These are phyloP conservation scores for Coprinopsis sp. DNA, from an alignment of 768 basidiomycete species.

Conservation along the genomic window DNA sequence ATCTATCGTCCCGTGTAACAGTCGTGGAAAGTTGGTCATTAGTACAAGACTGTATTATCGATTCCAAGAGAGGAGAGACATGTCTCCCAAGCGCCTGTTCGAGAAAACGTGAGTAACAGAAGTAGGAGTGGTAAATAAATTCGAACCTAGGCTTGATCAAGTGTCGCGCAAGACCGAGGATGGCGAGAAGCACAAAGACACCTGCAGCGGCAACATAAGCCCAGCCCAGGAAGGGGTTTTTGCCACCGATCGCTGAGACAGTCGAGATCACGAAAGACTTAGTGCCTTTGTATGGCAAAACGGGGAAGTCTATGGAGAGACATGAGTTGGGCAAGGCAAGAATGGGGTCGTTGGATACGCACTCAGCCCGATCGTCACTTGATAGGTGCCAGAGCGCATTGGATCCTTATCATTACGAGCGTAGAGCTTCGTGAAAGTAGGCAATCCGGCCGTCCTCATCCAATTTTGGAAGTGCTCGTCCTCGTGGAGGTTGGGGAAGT, in stretches of 20 bases:
- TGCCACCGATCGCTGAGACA: slow-evolving; percentile 97
- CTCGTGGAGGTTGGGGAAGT: slow-evolving; percentile 59
- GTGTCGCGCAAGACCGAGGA: slow-evolving; percentile 88
- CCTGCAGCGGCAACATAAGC: slow-evolving; percentile 89
- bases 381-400: slow-evolving; percentile 71
- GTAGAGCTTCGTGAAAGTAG: slow-evolving; percentile 94
- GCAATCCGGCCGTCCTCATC: slow-evolving; percentile 98
- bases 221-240: slow-evolving; percentile 98
- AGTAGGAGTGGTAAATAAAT: background rate
- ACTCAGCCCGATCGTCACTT: slow-evolving; percentile 79
- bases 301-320: slow-evolving; percentile 77
- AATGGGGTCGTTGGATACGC: slow-evolving; percentile 27
- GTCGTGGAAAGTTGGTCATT: slow-evolving; percentile 19
- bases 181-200: slow-evolving; percentile 82
- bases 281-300: slow-evolving; percentile 84
- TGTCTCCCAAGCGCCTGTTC: slow-evolving; percentile 75
- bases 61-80: slow-evolving; percentile 85
- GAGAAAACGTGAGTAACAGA: slow-evolving; percentile 5
- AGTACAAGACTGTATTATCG: slow-evolving; percentile 30
- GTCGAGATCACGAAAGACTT: slow-evolving; percentile 97
- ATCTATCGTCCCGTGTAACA: slow-evolving; percentile 22
- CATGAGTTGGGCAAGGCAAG: slow-evolving; percentile 11
- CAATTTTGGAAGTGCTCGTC: slow-evolving; percentile 99
- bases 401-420: slow-evolving; percentile 80
- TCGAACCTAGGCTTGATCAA: slow-evolving; percentile 84